A percentile compares a stretch with the other conserved stretches of the same genome.
Evolutionary conservation across 2,329 filamentous ascomycete genomes (phyloP).

Genomic region (Fusarium torulosum): DNA sequence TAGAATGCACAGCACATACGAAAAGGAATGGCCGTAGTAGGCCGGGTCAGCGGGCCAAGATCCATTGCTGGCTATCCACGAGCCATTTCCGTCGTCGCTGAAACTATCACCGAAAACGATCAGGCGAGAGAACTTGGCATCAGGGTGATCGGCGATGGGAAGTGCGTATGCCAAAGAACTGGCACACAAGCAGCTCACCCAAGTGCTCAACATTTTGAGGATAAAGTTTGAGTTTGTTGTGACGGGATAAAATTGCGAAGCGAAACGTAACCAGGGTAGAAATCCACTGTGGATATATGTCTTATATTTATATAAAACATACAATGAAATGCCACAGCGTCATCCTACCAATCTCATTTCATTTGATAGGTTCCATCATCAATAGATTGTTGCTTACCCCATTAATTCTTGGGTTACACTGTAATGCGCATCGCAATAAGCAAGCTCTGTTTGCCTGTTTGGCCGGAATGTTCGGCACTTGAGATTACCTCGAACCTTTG

Average conservation of each 20-base stretch:
- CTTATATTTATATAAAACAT: slow-evolving; percentile 15
- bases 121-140: not conserved
- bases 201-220: slow-evolving; percentile 9
- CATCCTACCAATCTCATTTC: not conserved
- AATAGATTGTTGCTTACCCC: too few relatives aligned
- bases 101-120: slow-evolving; percentile 40
- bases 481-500: too few relatives aligned
- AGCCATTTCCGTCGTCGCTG: slow-evolving; percentile 37
- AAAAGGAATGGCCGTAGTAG: slow-evolving; percentile 34
- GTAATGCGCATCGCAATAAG: too few relatives aligned
- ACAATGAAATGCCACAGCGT: slow-evolving; percentile 3
- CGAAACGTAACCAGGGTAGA: slow-evolving; percentile 14
- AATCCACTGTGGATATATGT: slow-evolving; percentile 12
- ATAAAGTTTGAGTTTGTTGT: not conserved
- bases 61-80: slow-evolving; percentile 35
- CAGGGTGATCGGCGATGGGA: not conserved
- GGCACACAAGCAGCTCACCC: not conserved
- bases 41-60: slow-evolving; percentile 36
- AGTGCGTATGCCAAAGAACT: not conserved
- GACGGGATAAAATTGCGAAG: slow-evolving; percentile 6
- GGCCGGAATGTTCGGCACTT: too few relatives aligned
- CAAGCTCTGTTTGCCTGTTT: too few relatives aligned
- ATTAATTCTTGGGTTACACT: too few relatives aligned
- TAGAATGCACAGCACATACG: not conserved
- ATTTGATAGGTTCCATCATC: not conserved